Percentiles rank a stretch among this genome's conserved stretches.
Evolutionary conservation across 2,329 filamentous ascomycete genomes (phyloP).

Genomic region (Davidsoniella virescens): DNA sequence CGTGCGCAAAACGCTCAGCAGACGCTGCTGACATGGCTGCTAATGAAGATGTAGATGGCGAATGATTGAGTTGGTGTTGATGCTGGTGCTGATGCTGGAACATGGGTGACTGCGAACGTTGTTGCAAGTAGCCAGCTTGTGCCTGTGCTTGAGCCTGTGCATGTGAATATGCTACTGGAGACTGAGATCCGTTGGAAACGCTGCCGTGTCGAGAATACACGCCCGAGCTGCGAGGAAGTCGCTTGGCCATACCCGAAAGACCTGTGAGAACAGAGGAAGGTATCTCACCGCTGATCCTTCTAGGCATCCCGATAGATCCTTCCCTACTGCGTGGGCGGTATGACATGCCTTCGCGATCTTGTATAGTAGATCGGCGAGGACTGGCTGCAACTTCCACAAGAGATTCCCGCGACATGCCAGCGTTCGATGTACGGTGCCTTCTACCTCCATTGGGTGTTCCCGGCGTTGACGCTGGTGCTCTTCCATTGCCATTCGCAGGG

Average conservation of each 20-base stretch:
- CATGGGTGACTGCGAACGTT: constrained; percentile 26
- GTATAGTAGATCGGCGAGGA: constrained; percentile 20
- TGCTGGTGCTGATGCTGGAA: constrained; percentile 17
- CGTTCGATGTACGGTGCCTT: constrained; percentile 20
- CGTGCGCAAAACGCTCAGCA: constrained; percentile 7
- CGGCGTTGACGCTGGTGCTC: background rate
- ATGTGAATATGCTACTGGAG: background rate
- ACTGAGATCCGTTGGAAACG: constrained; percentile 5
- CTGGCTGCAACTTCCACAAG: constrained; percentile 26
- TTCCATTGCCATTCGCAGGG: constrained; percentile 18
- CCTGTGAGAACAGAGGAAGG: constrained; percentile 1
- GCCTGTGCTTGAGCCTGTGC: constrained; percentile 1
- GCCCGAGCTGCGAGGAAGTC: constrained; percentile 4
- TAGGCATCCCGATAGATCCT: constrained; percentile 26
- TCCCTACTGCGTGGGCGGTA: constrained; percentile 29
- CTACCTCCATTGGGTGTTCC: constrained; percentile 29
- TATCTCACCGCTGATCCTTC: constrained; percentile 27
- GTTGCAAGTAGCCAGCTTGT: constrained; percentile 17
- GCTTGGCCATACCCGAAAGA: constrained; percentile 9
- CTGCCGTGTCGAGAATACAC: constrained; percentile 6
- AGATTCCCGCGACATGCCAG: constrained; percentile 17
- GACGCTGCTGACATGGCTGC: constrained; percentile 7
- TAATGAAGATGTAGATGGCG: constrained; percentile 25
- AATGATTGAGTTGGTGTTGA: constrained; percentile 22
- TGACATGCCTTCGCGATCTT: constrained; percentile 25